These are phyloP conservation scores for Geotrichum restrictum DNA, from an alignment of 1,139 yeast species.

Conservation along the genomic window DNA sequence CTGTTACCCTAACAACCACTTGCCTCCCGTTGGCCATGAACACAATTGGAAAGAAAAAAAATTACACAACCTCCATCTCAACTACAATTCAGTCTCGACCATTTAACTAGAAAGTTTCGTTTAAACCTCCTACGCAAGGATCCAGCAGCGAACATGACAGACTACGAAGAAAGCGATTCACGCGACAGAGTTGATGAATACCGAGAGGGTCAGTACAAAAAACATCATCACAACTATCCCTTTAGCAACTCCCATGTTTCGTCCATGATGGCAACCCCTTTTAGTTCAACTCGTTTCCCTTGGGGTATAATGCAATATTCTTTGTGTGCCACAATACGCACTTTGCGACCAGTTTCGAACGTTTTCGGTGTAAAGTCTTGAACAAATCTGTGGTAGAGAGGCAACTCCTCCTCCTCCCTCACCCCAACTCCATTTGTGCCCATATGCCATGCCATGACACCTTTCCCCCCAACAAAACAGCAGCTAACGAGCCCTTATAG, in stretches of 20 bases:
- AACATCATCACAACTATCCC: too few species aligned
- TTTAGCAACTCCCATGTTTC: too few species aligned
- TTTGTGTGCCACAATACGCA: background rate
- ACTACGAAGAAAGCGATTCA: slow-evolving; percentile 20
- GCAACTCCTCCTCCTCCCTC: too few species aligned
- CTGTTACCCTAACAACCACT: too few species aligned
- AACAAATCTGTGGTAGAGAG: background rate
- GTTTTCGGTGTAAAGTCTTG: background rate
- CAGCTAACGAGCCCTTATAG: background rate
- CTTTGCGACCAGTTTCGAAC: background rate
- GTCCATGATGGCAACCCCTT: too few species aligned
- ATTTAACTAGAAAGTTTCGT: background rate
- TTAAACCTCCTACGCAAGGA: background rate
- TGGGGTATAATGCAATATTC: background rate
- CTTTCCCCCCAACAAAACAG: too few species aligned
- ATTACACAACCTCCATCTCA: background rate
- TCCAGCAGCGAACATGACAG: slow-evolving; percentile 15
- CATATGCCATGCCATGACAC: too few species aligned
- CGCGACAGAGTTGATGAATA: slow-evolving; percentile 22
- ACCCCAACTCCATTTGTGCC: too few species aligned
- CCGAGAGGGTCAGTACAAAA: slow-evolving; percentile 23
- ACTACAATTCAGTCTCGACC: too few species aligned
- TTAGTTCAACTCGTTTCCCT: too few species aligned
- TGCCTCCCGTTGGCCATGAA: too few species aligned
- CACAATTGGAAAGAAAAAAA: background rate